phyloP scores from a whole-genome alignment of 148 eudicot species.

The Diospyros lotus region DNA sequence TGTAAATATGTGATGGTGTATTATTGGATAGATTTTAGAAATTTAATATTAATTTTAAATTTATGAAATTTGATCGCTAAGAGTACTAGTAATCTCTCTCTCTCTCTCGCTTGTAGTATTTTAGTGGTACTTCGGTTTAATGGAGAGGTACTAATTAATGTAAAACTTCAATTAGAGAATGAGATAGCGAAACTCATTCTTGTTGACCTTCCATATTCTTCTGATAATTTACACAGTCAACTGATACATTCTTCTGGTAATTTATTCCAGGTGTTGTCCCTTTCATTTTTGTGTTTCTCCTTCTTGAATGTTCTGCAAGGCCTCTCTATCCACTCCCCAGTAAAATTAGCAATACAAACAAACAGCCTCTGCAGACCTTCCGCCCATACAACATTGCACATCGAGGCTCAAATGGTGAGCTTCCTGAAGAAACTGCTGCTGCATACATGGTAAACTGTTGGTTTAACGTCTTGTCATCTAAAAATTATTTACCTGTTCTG shows the following conservation, averaged over 20 bases:
- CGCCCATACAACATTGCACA: conserved; percentile 89
- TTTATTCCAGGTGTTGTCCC: conserved; percentile 48
- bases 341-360: conserved; percentile 37
- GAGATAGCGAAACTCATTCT: not conserved
- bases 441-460: conserved; percentile 63
- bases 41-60: too few relatives aligned
- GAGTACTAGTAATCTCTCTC: too few relatives aligned
- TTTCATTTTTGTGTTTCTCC: conserved; percentile 50
- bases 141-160: too few relatives aligned
- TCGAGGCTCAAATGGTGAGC: conserved; percentile 95
- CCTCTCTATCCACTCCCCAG: conserved; percentile 72
- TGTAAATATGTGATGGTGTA: too few relatives aligned
- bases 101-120: too few relatives aligned
- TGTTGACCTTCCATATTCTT: not conserved
- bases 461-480: not conserved
- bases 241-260: not conserved
- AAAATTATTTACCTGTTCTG: not conserved
- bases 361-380: conserved; percentile 72
- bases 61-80: too few relatives aligned
- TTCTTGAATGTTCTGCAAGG: conserved; percentile 62
- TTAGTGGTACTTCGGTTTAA: too few relatives aligned
- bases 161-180: too few relatives aligned
- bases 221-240: not conserved
- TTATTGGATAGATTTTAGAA: too few relatives aligned
- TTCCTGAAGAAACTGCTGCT: conserved; percentile 88